These are phyloP conservation scores for Syzygium oleosum DNA, from an alignment of 345 rosid genomes.

Conservation along the genomic window DNA sequence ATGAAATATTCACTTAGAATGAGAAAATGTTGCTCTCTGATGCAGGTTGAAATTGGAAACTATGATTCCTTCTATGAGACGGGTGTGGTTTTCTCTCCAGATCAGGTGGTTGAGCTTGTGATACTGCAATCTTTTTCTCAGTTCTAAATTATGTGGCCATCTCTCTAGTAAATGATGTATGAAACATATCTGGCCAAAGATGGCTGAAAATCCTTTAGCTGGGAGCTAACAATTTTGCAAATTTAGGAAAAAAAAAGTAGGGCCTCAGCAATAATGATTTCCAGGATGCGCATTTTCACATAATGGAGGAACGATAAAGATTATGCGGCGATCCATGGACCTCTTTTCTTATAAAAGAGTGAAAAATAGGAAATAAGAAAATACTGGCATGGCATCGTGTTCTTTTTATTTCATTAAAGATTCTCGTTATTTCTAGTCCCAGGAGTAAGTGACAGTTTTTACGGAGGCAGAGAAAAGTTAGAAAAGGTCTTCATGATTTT, in stretches of 20 bases:
- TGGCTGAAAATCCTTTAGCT: neutral
- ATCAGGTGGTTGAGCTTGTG: constrained; percentile 29
- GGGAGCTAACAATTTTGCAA: neutral
- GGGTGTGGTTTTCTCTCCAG: constrained; percentile 35
- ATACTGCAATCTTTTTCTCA: neutral
- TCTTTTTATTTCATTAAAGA: neutral
- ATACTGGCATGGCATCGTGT: neutral
- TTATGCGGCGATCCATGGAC: neutral
- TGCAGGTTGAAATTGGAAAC: constrained; percentile 62
- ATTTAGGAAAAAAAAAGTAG: neutral
- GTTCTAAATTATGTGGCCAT: neutral
- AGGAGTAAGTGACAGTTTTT: neutral
- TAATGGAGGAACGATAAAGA: neutral
- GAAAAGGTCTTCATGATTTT: neutral
- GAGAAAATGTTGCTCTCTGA: neutral
- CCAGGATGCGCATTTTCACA: neutral
- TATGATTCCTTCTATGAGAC: constrained; percentile 52
- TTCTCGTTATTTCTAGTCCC: neutral
- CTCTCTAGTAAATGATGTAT: neutral
- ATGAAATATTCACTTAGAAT: neutral
- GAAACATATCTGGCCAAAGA: neutral
- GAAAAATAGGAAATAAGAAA: neutral
- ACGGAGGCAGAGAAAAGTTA: neutral
- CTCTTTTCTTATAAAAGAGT: neutral
- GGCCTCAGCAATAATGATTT: neutral